Base-by-base conservation (phyloP, 2,329 filamentous ascomycete genomes). In the Aspergillus pseudoterreus region DNA sequence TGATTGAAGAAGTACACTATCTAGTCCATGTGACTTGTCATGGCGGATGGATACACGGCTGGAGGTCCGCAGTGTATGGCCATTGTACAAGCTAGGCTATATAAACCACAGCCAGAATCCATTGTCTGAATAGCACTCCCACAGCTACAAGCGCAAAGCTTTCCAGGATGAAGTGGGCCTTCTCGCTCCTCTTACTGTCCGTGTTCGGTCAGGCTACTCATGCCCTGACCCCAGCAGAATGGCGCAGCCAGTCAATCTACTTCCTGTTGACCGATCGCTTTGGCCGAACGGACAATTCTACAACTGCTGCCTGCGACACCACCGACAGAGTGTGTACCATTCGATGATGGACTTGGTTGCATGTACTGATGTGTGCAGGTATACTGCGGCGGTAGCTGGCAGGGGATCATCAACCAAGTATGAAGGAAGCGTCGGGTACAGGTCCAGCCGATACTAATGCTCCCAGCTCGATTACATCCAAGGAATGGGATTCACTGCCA, bases 311-410 rank as follows among this genome's bases (percentile, higher is more conserved):
- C 12, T 72, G 70, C 46, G 50, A 68, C 57, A 57, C 62, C 6
- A 53, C 47, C 9, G 51, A 49, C 17, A 42, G 63, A 19, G 68
- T 66, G 8, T 11, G 27, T 19, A 3, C 12, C 22, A 22, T 12
- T 30, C 24, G 8, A 15, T 21, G 12, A 11, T 36, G 10, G 2
- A 21, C 14, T 35, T 22, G 11, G 17, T 8, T 42, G 11, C 14
- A 19, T 17, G n/a, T 12, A 42, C 27, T 12, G 27, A 30, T 19
- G 27, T 45, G 17, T 30, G 6, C 38, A 65, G 62, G 35, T 43
- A 43, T 78, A 78, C 59, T 80, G 77, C 54, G 77, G 77, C 47
- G 76, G 76, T 27, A 74, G 75, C 15, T 78, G 75, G 70, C 68
- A 72, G 52, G 75, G 75, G 4, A 71, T 78, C n/a, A 72, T 73